Evolutionary conservation across 306 rosid genomes (phyloP).

Genomic region (Glycyrrhiza uralensis): DNA sequence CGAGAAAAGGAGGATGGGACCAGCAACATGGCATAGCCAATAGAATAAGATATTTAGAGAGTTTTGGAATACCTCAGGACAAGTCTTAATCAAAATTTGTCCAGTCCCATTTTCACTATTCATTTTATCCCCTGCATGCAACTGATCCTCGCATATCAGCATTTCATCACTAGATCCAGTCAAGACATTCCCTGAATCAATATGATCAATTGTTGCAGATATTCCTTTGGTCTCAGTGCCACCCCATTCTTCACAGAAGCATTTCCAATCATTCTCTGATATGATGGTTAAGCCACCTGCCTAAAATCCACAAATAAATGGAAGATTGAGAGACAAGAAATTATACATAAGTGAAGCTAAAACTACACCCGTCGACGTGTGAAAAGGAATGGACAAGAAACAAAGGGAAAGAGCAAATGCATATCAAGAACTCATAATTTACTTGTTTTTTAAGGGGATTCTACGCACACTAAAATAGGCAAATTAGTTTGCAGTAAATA

Average conservation of each 20-base stretch:
- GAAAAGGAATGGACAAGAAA: background rate
- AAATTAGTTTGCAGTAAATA: background rate
- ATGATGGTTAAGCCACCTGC: slow-evolving; percentile 68
- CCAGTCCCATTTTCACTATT: slow-evolving; percentile 55
- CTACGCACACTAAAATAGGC: background rate
- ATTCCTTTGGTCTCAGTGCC: slow-evolving; percentile 61
- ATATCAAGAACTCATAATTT: background rate
- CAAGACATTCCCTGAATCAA: slow-evolving; percentile 42
- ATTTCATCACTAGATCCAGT: slow-evolving; percentile 41
- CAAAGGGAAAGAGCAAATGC: background rate
- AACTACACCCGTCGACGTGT: slow-evolving; percentile 9
- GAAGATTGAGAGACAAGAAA: slow-evolving; percentile 13
- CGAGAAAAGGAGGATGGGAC: background rate
- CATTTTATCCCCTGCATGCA: slow-evolving; percentile 42
- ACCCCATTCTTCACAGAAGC: slow-evolving; percentile 93
- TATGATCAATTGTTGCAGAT: slow-evolving; percentile 59
- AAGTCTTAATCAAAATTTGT: slow-evolving; percentile 54
- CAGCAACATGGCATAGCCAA: background rate
- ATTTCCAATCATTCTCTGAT: slow-evolving; percentile 89
- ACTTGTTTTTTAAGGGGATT: background rate
- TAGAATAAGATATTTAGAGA: background rate
- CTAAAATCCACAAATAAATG: slow-evolving; percentile 48
- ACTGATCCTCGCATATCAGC: slow-evolving; percentile 48
- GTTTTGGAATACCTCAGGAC: slow-evolving; percentile 68
- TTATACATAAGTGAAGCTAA: slow-evolving; percentile 21